phyloP scores from a whole-genome alignment of 352 stramenopile species.

The Phytophthora tentaculata region DNA sequence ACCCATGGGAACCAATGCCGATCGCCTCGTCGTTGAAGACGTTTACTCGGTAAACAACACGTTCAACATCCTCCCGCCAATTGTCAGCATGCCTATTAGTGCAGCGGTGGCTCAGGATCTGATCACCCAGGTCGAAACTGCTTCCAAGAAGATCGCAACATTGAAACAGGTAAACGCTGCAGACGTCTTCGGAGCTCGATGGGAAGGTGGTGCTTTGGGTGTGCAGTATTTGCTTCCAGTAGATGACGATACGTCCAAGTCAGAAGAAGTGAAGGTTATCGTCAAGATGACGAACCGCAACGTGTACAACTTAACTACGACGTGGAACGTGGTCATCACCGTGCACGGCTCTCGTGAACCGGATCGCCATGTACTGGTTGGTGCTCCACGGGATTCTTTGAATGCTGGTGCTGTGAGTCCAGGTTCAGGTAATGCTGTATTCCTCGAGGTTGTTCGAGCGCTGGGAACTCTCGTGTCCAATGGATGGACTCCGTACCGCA shows the following conservation, averaged over 20 bases:
- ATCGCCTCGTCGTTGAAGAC: constrained; percentile 78
- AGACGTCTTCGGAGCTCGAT: constrained; percentile 49
- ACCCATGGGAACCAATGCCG: constrained; percentile 37
- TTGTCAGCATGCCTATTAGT: constrained; percentile 80
- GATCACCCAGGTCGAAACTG: constrained; percentile 35
- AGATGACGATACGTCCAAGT: constrained; percentile 31
- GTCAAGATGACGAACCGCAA: constrained; percentile 66
- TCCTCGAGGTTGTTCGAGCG: constrained; percentile 70
- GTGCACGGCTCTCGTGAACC: constrained; percentile 71
- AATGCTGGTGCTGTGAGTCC: constrained; percentile 69
- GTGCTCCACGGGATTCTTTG: constrained; percentile 67
- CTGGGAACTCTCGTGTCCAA: constrained; percentile 67
- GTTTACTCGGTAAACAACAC: constrained; percentile 85
- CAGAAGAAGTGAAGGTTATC: constrained; percentile 26
- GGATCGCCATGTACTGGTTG: constrained; percentile 82
- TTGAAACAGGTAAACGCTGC: constrained; percentile 37
- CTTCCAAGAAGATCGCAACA: constrained; percentile 13
- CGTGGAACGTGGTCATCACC: constrained; percentile 83
- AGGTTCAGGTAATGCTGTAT: constrained; percentile 80
- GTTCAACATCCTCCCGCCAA: constrained; percentile 76
- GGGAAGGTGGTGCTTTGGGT: constrained; percentile 39
- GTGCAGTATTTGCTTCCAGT: constrained; percentile 39
- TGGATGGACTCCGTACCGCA: constrained; percentile 82
- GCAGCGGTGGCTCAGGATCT: constrained; percentile 60
- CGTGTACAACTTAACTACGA: constrained; percentile 76